Conservation (phyloP, 2,329 filamentous ascomycete species). For the Aspergillus ochraceoroseus region DNA sequence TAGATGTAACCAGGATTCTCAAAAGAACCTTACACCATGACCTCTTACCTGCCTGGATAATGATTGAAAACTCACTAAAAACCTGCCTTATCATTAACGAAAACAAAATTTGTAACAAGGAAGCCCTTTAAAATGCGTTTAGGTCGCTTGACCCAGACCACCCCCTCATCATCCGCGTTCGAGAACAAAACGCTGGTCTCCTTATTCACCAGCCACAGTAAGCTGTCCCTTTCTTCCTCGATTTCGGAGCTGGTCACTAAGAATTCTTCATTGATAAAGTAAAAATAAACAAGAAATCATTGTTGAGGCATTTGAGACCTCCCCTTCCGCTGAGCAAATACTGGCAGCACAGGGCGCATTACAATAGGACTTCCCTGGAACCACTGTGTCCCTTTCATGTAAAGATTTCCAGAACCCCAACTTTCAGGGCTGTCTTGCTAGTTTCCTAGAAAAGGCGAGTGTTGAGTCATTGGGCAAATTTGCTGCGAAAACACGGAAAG, state of each 20-base stretch:
- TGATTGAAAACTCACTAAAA: slow-evolving; percentile 13
- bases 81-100: slow-evolving; percentile 17
- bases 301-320: slow-evolving; percentile 60
- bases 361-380: slow-evolving; percentile 57
- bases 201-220: slow-evolving; percentile 35
- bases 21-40: neutral
- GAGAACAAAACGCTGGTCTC: slow-evolving; percentile 49
- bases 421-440: slow-evolving; percentile 49
- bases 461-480: slow-evolving; percentile 52
- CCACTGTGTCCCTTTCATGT: slow-evolving; percentile 47
- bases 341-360: slow-evolving; percentile 51
- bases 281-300: slow-evolving; percentile 32
- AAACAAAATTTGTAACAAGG: slow-evolving; percentile 18
- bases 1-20: slow-evolving; percentile 6
- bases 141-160: slow-evolving; percentile 25
- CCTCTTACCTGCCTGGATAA: slow-evolving; percentile 3
- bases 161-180: slow-evolving; percentile 44
- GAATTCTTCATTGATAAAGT: slow-evolving; percentile 1
- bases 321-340: slow-evolving; percentile 50
- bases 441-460: slow-evolving; percentile 55
- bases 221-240: neutral
- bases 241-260: neutral
- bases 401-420: slow-evolving; percentile 33
- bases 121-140: slow-evolving; percentile 28
- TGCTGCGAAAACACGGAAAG: slow-evolving; percentile 51